phyloP scores from a whole-genome alignment of 1,139 yeast species.

The Trichomonascaceae sp. region DNA sequence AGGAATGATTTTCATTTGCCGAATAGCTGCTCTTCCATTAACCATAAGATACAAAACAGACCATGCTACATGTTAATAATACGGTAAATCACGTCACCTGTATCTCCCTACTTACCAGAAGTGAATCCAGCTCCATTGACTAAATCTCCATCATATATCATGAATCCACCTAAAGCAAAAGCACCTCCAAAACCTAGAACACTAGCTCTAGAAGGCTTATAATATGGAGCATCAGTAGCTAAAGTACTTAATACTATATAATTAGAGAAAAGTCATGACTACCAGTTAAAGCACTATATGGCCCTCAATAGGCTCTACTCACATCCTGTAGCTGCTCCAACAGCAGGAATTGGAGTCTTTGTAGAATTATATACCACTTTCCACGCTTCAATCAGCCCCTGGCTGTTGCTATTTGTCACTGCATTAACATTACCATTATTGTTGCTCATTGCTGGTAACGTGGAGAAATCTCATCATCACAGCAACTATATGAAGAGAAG shows the following conservation, averaged over 20 bases:
- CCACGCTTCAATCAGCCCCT: background rate
- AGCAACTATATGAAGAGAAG: background rate
- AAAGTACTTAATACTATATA: conserved; percentile 24
- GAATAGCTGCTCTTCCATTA: conserved; percentile 59
- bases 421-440: background rate
- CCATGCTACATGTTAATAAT: conserved; percentile 52
- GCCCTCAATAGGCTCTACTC: conserved; percentile 15
- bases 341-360: conserved; percentile 26
- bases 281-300: too few species aligned
- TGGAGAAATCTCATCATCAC: conserved; percentile 1
- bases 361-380: conserved; percentile 18
- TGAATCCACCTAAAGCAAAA: conserved; percentile 68
- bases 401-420: background rate
- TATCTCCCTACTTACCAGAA: conserved; percentile 31
- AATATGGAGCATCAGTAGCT: conserved; percentile 21
- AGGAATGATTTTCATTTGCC: conserved; percentile 48
- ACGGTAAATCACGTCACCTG: background rate
- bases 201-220: conserved; percentile 43
- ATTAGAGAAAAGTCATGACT: conserved; percentile 3
- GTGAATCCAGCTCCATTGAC: conserved; percentile 83
- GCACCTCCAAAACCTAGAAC: conserved; percentile 62
- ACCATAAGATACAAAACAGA: conserved; percentile 67
- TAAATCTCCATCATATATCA: conserved; percentile 73
- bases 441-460: background rate
- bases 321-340: conserved; percentile 22